A percentile compares a stretch with the other conserved stretches of the same genome.
Evolutionary conservation across 495 filamentous ascomycete genomes (phyloP).

Genomic region (Penicillium nucicola): DNA sequence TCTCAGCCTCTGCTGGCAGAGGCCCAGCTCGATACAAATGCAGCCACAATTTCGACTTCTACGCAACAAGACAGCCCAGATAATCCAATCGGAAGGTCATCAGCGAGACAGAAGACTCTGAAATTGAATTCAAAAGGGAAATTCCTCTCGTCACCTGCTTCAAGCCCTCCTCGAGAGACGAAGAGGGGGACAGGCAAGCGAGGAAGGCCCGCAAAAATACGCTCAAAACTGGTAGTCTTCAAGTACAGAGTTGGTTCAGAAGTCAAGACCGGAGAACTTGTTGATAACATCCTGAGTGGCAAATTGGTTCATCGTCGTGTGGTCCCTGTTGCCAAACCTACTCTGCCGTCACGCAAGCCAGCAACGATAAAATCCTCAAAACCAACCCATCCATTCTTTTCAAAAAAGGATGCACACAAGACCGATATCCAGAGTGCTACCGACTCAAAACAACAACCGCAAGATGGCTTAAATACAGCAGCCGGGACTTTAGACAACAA

Average conservation of each 20-base stretch:
- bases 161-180: slow-evolving; percentile 18
- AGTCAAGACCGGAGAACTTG: slow-evolving; percentile 38
- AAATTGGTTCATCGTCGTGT: slow-evolving; percentile 3
- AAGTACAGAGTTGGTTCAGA: slow-evolving; percentile 37
- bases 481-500: slow-evolving; percentile 2
- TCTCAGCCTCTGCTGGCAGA: background rate
- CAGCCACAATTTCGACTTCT: background rate
- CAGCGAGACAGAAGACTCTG: slow-evolving; percentile 42
- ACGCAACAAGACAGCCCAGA: background rate
- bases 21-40: background rate
- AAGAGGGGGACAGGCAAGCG: slow-evolving; percentile 24
- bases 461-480: slow-evolving; percentile 12
- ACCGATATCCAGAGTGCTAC: background rate
- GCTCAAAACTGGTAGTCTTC: slow-evolving; percentile 37
- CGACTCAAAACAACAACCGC: background rate
- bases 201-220: slow-evolving; percentile 16
- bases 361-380: slow-evolving; percentile 45
- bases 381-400: slow-evolving; percentile 80
- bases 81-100: background rate
- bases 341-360: slow-evolving; percentile 6
- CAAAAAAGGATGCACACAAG: slow-evolving; percentile 33
- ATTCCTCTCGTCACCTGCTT: slow-evolving; percentile 49
- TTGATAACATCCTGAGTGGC: slow-evolving; percentile 50
- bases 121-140: slow-evolving; percentile 56
- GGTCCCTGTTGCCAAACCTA: background rate